These are phyloP conservation scores for Brassica balearica DNA, from an alignment of 441 rosid species.

Conservation along the genomic window DNA sequence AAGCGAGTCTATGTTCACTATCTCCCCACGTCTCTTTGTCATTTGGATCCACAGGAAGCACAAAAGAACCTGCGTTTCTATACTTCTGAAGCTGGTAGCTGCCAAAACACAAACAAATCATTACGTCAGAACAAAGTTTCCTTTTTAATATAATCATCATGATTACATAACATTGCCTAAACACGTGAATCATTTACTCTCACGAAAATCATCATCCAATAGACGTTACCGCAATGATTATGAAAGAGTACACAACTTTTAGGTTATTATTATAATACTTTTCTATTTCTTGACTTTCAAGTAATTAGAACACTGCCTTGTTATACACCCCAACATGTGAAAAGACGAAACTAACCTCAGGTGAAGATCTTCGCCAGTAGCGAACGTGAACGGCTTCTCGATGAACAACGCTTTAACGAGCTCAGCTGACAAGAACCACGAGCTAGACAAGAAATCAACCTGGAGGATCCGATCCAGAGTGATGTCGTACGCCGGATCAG, in stretches of 20 bases:
- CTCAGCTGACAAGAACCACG: constrained; percentile 95
- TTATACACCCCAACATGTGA: not conserved
- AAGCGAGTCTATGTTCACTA: constrained; percentile 95
- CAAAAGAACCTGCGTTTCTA: constrained; percentile 87
- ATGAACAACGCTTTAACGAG: constrained; percentile 87
- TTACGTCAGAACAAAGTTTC: constrained; percentile 23
- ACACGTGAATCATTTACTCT: constrained; percentile 34
- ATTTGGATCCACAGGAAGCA: constrained; percentile 84
- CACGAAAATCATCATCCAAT: constrained; percentile 34
- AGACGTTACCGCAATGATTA: constrained; percentile 34
- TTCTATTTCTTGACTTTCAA: not conserved
- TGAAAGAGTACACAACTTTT: not conserved
- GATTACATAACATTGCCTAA: constrained; percentile 21
- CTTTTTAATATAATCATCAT: not conserved
- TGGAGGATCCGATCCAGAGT: constrained; percentile 77
- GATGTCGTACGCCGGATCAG: constrained; percentile 96
- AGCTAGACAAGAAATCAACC: constrained; percentile 98
- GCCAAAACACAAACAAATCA: constrained; percentile 37
- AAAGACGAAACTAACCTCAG: constrained; percentile 61
- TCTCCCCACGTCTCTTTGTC: constrained; percentile 98
- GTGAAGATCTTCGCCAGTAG: constrained; percentile 98
- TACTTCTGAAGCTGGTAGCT: constrained; percentile 98
- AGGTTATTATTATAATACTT: not conserved
- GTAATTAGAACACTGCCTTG: constrained; percentile 17
- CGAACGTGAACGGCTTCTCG: constrained; percentile 88